Base-by-base conservation (phyloP, 257 asterid species). In the Solanum chmielewskii region DNA sequence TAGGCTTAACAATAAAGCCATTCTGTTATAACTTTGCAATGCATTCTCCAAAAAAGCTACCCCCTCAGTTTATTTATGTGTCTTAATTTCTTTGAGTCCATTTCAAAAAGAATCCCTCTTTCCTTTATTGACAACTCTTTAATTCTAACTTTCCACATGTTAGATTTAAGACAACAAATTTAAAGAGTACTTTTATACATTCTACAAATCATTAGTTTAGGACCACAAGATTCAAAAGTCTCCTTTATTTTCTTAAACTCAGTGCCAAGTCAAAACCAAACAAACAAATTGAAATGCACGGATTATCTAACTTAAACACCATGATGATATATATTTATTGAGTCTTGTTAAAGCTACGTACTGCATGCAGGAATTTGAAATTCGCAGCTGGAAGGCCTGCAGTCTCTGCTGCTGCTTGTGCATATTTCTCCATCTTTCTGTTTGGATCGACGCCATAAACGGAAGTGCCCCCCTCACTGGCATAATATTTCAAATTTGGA, bases 381-480 rank as follows among this genome's bases (percentile, higher is more conserved):
- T 91, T 94, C 9, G 92, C 78, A 2, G 88, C 88, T 66, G 91
- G 89, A 83, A 95, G 91, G 86, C 99, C 98, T 8, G 95, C 97
- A 62, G 87, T 90, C 44, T 87, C 88, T 29, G 98, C 98, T 71
- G 98, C 95, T 49, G 92, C 93, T 83, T 62, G 87, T 47, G 98
- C 98, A 86, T 95, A 96, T 81, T 90, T 94, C 92, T 94, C 94
- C 99, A 96, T 96, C 89, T 95, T 94, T 89, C 86, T 90, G 83
- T 92, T 95, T 9, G 98, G 99, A 89, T 96, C 99, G 25, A 94
- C 88, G 83, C 98, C 99, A 71, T 90, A 74, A 89, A 96, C 95
- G 44, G 86, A 31, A 59, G 92, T 52, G 56, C 92, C 93, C 2
- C 92, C 92, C 85, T 87, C 83, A 87, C 88, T 90, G 4, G 96